Conservation (phyloP, 176 grass and related monocot genomes). For the Eleusine indica region DNA sequence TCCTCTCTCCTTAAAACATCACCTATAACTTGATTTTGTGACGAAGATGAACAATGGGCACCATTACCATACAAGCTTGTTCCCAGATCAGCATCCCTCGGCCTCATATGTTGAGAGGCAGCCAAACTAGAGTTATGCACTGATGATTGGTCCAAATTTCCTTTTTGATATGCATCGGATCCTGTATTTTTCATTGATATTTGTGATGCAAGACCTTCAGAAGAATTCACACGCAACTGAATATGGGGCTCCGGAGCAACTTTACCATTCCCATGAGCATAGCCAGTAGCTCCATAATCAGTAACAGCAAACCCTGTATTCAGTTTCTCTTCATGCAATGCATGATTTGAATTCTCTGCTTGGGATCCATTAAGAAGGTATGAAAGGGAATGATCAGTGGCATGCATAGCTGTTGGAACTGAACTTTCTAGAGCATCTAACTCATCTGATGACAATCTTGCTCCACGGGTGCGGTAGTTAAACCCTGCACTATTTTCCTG, state of each 20-base stretch:
- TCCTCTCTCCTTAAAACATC: constrained; percentile 39
- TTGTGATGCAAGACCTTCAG: constrained; percentile 29
- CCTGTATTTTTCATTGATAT: constrained; percentile 23
- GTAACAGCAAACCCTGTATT: constrained; percentile 24
- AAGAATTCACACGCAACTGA: constrained; percentile 42
- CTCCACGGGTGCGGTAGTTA: constrained; percentile 1
- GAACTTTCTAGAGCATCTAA: constrained; percentile 62
- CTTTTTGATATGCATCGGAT: constrained; percentile 20
- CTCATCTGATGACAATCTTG: constrained; percentile 52
- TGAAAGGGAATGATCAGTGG: constrained; percentile 43
- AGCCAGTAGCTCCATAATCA: constrained; percentile 39
- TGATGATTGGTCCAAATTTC: constrained; percentile 35
- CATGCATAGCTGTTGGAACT: constrained; percentile 27
- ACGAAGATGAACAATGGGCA: constrained; percentile 21
- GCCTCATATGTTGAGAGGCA: constrained; percentile 28
- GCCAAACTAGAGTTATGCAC: constrained; percentile 30
- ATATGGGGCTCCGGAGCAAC: constrained; percentile 26
- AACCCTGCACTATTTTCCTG: constrained; percentile 23
- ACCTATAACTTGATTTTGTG: constrained; percentile 30
- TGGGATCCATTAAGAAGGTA: constrained; percentile 39
- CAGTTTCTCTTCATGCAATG: constrained; percentile 24
- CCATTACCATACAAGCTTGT: constrained; percentile 25
- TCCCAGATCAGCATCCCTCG: constrained; percentile 27
- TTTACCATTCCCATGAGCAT: constrained; percentile 20
- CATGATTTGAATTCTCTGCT: constrained; percentile 32